These are phyloP conservation scores for Vigna unguiculata DNA, from an alignment of 306 rosid species.

Conservation along the genomic window DNA sequence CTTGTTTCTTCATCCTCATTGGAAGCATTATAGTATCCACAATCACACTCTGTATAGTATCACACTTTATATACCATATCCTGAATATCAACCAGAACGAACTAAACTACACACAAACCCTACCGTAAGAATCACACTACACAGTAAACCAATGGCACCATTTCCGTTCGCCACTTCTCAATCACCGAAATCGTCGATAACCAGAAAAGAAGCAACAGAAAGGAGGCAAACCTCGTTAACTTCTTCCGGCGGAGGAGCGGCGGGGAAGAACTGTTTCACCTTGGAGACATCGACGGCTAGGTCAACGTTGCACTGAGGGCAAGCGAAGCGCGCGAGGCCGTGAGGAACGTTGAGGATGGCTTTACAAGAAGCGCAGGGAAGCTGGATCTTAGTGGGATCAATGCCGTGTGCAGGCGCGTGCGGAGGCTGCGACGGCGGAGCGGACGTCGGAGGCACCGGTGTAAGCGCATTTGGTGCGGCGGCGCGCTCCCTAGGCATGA, in stretches of 20 bases:
- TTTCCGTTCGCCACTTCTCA: conserved; percentile 9
- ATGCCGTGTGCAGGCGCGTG: conserved; percentile 83
- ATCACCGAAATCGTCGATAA: background rate
- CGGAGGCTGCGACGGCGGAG: conserved; percentile 22
- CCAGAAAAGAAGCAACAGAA: conserved; percentile 5
- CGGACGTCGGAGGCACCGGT: conserved; percentile 33
- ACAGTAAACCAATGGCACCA: conserved; percentile 10
- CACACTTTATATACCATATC: background rate
- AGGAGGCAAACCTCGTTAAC: conserved; percentile 54
- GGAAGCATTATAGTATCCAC: conserved; percentile 11
- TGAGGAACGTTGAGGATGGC: conserved; percentile 97
- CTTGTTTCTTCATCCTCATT: background rate
- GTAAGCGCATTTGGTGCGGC: background rate
- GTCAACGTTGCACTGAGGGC: conserved; percentile 91
- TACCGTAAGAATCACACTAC: background rate
- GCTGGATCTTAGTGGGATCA: conserved; percentile 98
- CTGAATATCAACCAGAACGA: conserved; percentile 5
- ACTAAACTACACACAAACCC: background rate
- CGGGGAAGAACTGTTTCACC: conserved; percentile 47
- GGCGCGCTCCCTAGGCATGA: conserved; percentile 61
- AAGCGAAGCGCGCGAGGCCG: conserved; percentile 76
- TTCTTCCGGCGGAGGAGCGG: conserved; percentile 43
- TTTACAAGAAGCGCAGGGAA: conserved; percentile 90
- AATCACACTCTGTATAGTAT: background rate
- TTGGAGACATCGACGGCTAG: conserved; percentile 85